Base-by-base conservation (phyloP, 163 green algal genomes). In the Scenedesmus sp. region DNA sequence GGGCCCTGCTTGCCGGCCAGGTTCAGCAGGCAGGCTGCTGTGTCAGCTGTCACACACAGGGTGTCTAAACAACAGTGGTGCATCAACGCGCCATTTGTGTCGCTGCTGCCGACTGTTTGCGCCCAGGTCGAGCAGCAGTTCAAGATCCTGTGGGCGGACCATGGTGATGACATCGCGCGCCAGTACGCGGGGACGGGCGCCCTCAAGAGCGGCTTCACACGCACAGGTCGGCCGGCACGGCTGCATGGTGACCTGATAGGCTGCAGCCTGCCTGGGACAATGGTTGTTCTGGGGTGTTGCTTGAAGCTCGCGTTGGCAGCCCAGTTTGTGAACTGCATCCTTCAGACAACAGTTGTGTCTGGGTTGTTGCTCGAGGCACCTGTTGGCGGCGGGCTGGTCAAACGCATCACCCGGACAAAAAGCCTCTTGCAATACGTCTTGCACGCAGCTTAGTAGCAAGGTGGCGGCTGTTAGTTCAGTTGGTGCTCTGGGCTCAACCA, bases 121-220 rank as follows among this genome's bases (percentile, higher is more conserved):
- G n/a, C 16, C 22, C 70, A 96, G 91, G 87, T 97, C 61, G 95
- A 98, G 85, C 13, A 26, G 7, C 82, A 90, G 37, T 98, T 98
- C 95, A 97, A 97, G 87, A 88, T 95, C 51, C 89, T 98, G 81
- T 99, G 97, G 97, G 97, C 97, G 5, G 96, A 99, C 91, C 97
- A 99, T 88, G 97, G 97, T 22, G 97, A 99, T 85, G 96, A 95
- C 33, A 94, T 99, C 72, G 96, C 93, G 3, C 83, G 84, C 26
- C 97, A 99, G 95, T 99, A 99, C 82, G 97, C 97, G 22, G 96
- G 96, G 85, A 97, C 95, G 10, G 92, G 96, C 3, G 97, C 97
- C 56, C 97, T 99, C 87, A 99, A 99, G 95, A 96, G 92, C 83
- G 97, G 96, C 68, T 99, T 99, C 94, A 98, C 97, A 2, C 96